These are phyloP conservation scores for Phytophthora lateralis DNA, from an alignment of 352 stramenopile species.

Conservation along the genomic window DNA sequence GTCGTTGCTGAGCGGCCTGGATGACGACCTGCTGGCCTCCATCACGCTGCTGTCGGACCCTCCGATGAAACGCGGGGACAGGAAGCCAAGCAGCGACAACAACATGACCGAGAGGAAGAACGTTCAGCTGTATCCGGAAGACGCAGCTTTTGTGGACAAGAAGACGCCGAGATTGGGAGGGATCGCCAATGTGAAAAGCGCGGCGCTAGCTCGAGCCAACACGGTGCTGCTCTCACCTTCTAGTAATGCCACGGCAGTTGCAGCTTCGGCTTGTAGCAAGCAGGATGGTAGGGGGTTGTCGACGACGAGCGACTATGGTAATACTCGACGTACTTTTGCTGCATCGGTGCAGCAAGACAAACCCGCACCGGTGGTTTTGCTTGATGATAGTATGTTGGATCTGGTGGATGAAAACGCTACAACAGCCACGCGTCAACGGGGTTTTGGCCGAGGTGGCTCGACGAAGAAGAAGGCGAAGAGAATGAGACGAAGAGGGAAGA, in stretches of 20 bases:
- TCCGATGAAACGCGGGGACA: conserved; percentile 7
- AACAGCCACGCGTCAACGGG: not conserved
- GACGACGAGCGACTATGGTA: not conserved
- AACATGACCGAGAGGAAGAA: conserved; percentile 17
- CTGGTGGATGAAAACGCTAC: conserved; percentile 9
- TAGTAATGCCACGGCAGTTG: conserved; percentile 23
- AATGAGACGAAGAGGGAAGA: conserved; percentile 17
- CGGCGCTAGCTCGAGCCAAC: conserved; percentile 10
- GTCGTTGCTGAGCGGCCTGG: conserved; percentile 43
- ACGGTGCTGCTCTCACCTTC: conserved; percentile 35
- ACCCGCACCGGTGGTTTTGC: conserved; percentile 32
- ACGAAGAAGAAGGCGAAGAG: conserved; percentile 32
- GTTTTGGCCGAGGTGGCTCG: not conserved
- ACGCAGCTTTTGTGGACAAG: conserved; percentile 19
- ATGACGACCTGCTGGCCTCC: conserved; percentile 43
- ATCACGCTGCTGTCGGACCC: conserved; percentile 38
- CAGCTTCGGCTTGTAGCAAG: conserved; percentile 14
- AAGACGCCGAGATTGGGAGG: conserved; percentile 6
- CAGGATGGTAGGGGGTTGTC: conserved; percentile 14
- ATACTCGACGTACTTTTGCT: conserved; percentile 1
- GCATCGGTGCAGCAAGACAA: conserved; percentile 9
- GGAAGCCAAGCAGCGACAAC: not conserved
- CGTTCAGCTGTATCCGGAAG: conserved; percentile 35
- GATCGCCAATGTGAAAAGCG: conserved; percentile 4
- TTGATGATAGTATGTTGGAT: conserved; percentile 33